These are phyloP conservation scores for Aureobasidium melanogenum DNA, from an alignment of 2,329 filamentous ascomycete species.

Conservation along the genomic window DNA sequence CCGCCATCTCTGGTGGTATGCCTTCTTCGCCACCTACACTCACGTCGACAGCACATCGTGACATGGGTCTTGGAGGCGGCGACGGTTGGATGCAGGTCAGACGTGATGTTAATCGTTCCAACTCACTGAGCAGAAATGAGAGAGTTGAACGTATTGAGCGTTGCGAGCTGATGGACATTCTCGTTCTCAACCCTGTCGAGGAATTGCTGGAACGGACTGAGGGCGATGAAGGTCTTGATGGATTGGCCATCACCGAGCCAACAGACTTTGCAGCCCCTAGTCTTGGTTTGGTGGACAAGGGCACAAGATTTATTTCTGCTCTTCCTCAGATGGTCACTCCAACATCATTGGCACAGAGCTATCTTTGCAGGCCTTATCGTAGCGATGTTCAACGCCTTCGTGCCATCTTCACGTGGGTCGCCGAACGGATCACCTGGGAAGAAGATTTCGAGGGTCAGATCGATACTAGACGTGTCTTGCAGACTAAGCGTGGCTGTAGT, in stretches of 20 bases:
- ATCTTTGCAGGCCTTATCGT: constrained; percentile 86
- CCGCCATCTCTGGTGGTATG: constrained; percentile 45
- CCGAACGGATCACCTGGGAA: constrained; percentile 93
- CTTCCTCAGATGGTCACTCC: constrained; percentile 76
- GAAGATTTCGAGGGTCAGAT: constrained; percentile 83
- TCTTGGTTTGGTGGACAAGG: constrained; percentile 86
- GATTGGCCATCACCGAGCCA: constrained; percentile 70
- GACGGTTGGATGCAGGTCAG: constrained; percentile 97
- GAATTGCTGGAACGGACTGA: constrained; percentile 77
- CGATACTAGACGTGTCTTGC: constrained; percentile 75
- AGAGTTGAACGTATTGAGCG: constrained; percentile 74
- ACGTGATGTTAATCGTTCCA: constrained; percentile 89
- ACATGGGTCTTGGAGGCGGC: constrained; percentile 57
- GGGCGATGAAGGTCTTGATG: constrained; percentile 83
- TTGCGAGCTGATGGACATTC: constrained; percentile 89
- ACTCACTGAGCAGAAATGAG: constrained; percentile 85
- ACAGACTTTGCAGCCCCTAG: constrained; percentile 66
- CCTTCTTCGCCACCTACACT: constrained; percentile 18
- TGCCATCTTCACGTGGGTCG: constrained; percentile 94
- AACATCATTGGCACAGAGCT: constrained; percentile 74
- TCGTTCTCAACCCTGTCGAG: constrained; percentile 80
- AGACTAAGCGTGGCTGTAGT: constrained; percentile 72
- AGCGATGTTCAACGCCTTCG: constrained; percentile 88
- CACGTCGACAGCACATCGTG: constrained; percentile 42
- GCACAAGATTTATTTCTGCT: constrained; percentile 78